Evolutionary conservation across 805 yeast species (phyloP).

Genomic region (Ogataea nakhonphanomensis): DNA sequence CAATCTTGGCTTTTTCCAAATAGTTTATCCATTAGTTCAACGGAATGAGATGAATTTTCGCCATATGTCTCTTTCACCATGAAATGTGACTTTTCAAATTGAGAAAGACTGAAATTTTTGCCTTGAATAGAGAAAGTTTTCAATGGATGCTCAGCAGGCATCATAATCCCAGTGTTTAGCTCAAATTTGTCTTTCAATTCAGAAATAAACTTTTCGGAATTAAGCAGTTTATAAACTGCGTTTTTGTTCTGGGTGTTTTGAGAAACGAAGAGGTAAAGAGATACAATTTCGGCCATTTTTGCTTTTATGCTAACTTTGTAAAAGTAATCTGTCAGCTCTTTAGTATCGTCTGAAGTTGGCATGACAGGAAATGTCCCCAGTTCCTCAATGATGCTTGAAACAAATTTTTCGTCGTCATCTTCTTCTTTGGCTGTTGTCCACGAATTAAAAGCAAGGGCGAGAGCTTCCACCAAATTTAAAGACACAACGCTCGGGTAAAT

Average conservation of each 20-base stretch:
- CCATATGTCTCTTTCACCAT: conserved; percentile 49
- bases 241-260: conserved; percentile 39
- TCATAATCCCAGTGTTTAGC: conserved; percentile 20
- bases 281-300: conserved; percentile 70
- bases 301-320: conserved; percentile 59
- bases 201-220: conserved; percentile 27
- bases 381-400: conserved; percentile 39
- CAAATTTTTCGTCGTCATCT: conserved; percentile 46
- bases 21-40: conserved; percentile 58
- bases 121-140: conserved; percentile 43
- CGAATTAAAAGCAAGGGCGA: conserved; percentile 70
- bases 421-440: conserved; percentile 66
- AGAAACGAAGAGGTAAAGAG: conserved; percentile 64
- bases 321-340: conserved; percentile 38
- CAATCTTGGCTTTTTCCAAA: conserved; percentile 45
- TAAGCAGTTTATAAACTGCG: conserved; percentile 33
- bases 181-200: conserved; percentile 41
- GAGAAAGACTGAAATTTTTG: conserved; percentile 42
- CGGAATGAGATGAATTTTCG: conserved; percentile 51
- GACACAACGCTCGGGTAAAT: conserved; percentile 60
- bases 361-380: conserved; percentile 23
- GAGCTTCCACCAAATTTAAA: conserved; percentile 65
- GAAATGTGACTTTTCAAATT: conserved; percentile 49
- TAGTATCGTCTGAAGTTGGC: conserved; percentile 18
- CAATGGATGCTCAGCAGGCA: conserved; percentile 35